A percentile compares a stretch with the other conserved stretches of the same genome.
phyloP scores from a whole-genome alignment of 164 flowering plant genomes.

The Tetrastigma voinierianum region DNA sequence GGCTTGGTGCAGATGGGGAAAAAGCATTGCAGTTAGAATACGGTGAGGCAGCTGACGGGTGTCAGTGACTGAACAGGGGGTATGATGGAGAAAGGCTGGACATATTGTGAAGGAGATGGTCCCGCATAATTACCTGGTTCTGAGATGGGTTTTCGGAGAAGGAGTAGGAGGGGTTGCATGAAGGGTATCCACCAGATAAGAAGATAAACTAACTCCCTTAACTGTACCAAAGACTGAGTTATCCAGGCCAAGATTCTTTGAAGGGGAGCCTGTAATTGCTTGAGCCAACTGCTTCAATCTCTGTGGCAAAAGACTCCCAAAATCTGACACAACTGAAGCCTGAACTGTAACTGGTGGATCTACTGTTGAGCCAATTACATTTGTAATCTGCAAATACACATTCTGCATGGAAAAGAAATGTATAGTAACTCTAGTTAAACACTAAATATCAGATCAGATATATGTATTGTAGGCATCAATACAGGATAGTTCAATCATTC shows the following conservation, averaged over 20 bases:
- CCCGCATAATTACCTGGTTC: constrained; percentile 5
- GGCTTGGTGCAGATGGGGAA: constrained; percentile 19
- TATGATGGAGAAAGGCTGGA: constrained; percentile 20
- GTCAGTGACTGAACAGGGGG: constrained; percentile 29
- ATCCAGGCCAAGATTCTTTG: constrained; percentile 73
- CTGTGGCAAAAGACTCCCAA: constrained; percentile 50
- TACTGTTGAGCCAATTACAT: constrained; percentile 58
- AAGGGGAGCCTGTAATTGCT: constrained; percentile 44
- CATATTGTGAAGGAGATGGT: constrained; percentile 27
- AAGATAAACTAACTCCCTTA: constrained; percentile 59
- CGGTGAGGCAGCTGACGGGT: constrained; percentile 12
- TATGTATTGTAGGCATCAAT: too few relatives aligned
- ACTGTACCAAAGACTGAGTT: constrained; percentile 71
- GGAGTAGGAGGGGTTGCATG: constrained; percentile 33
- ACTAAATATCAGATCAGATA: too few relatives aligned
- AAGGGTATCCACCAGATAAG: constrained; percentile 45
- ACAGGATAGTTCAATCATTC: too few relatives aligned
- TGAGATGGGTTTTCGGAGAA: constrained; percentile 52
- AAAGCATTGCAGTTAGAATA: constrained; percentile 18
- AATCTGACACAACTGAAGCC: constrained; percentile 56
- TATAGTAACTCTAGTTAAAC: not conserved
- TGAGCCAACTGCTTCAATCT: constrained; percentile 74
- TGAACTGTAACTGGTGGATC: constrained; percentile 60
- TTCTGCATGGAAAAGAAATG: constrained; percentile 34
- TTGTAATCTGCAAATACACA: constrained; percentile 56